These are phyloP conservation scores for Dactylellina parvicollis DNA, from an alignment of 2,329 filamentous ascomycete species.

Conservation along the genomic window DNA sequence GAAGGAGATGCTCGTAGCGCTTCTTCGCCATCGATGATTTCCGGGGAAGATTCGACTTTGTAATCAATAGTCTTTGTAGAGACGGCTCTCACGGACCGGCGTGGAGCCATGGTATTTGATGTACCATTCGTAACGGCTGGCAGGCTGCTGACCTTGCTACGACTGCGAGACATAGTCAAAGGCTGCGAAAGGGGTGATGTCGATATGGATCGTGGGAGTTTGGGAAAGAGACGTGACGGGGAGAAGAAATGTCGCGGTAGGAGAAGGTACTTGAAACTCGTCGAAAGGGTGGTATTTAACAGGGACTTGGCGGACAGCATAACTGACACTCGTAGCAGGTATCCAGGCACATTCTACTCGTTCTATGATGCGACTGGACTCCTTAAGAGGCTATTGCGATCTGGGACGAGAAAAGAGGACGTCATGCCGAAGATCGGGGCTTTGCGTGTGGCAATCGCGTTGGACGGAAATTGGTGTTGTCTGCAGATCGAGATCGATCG, in stretches of 20 bases:
- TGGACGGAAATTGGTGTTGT: too few species aligned
- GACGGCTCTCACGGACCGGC: constrained; percentile 7
- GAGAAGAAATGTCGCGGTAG: too few species aligned
- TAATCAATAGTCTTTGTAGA: constrained; percentile 28
- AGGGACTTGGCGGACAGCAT: too few species aligned
- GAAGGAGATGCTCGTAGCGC: constrained; percentile 18
- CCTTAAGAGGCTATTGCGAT: too few species aligned
- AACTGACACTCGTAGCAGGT: too few species aligned
- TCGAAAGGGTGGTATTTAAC: too few species aligned
- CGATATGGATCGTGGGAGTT: background rate
- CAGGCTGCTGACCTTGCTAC: background rate
- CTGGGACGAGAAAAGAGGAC: too few species aligned
- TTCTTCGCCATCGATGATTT: constrained; percentile 17
- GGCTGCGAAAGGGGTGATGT: background rate
- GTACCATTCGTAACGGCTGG: background rate
- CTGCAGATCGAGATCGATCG: background rate
- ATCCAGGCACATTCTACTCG: too few species aligned
- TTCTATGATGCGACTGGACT: too few species aligned
- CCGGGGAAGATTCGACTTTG: constrained; percentile 17
- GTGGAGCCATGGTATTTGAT: background rate
- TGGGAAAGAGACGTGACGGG: background rate
- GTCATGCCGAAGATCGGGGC: background rate
- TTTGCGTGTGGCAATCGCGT: background rate
- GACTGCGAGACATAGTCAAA: constrained; percentile 17
- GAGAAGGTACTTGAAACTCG: too few species aligned